These are phyloP conservation scores for Phaseolus coccineus DNA, from an alignment of 331 rosid genomes.

Conservation along the genomic window DNA sequence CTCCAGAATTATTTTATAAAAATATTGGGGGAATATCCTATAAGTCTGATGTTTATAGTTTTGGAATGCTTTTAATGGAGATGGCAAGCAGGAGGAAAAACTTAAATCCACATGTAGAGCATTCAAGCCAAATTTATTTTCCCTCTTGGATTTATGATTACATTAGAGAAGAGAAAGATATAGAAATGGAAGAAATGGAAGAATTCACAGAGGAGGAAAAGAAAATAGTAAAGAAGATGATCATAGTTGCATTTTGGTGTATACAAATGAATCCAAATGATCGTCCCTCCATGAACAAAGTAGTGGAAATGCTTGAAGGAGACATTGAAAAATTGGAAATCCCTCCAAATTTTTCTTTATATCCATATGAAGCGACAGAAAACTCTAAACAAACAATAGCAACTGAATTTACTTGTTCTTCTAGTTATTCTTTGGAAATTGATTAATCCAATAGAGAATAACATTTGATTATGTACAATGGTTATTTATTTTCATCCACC, in stretches of 20 bases:
- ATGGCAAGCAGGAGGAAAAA: conserved; percentile 33
- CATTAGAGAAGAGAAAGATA: background rate
- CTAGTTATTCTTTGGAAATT: background rate
- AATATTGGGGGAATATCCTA: conserved; percentile 38
- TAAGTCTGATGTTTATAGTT: conserved; percentile 51
- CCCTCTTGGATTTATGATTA: background rate
- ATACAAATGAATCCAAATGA: background rate
- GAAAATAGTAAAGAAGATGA: conserved; percentile 35
- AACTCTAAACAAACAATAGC: background rate
- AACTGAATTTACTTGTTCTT: background rate
- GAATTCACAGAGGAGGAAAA: conserved; percentile 37
- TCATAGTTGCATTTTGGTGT: background rate
- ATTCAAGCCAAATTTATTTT: background rate
- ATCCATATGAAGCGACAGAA: background rate
- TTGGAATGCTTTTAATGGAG: conserved; percentile 46
- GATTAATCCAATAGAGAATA: too few relatives aligned
- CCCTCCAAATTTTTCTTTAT: background rate
- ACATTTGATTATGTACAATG: too few relatives aligned
- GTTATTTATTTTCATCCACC: too few relatives aligned
- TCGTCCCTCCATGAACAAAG: background rate
- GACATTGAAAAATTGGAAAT: background rate
- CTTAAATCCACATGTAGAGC: background rate
- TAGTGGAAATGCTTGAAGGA: background rate
- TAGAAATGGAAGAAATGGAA: conserved; percentile 20
- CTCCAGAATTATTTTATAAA: background rate